phyloP scores from a whole-genome alignment of 805 yeast species.

The Saturnispora kantuleensis region DNA sequence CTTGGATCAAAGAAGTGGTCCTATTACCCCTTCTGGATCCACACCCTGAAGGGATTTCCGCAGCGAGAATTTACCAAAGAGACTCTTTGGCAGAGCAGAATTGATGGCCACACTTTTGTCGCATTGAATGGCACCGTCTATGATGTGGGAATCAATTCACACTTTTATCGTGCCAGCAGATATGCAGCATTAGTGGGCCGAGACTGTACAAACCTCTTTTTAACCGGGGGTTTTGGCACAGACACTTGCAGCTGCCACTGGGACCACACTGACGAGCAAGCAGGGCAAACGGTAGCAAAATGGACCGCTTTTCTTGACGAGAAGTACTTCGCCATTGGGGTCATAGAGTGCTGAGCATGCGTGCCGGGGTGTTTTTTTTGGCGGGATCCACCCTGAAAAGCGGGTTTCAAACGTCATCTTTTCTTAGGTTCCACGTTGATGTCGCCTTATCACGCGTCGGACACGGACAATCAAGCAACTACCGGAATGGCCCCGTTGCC shows the following conservation, averaged over 20 bases:
- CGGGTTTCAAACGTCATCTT: slow-evolving; percentile 8
- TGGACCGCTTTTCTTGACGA: slow-evolving; percentile 47
- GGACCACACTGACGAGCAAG: slow-evolving; percentile 33
- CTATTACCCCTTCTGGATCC: slow-evolving; percentile 12
- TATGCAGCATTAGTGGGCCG: slow-evolving; percentile 51
- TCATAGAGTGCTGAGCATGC: background rate
- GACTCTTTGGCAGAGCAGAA: slow-evolving; percentile 30
- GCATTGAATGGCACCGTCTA: slow-evolving; percentile 53
- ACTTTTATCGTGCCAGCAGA: slow-evolving; percentile 37
- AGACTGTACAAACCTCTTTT: slow-evolving; percentile 61
- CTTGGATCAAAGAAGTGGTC: too few species aligned
- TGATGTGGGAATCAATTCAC: slow-evolving; percentile 46
- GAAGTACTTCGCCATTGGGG: slow-evolving; percentile 56
- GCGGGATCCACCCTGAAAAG: too few species aligned
- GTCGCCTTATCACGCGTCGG: too few species aligned
- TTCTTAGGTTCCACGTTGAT: too few species aligned
- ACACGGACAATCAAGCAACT: too few species aligned
- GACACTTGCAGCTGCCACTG: slow-evolving; percentile 46
- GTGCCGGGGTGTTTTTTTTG: too few species aligned
- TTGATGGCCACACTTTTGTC: slow-evolving; percentile 31
- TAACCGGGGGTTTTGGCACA: slow-evolving; percentile 55
- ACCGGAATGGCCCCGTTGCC: background rate
- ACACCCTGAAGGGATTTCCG: slow-evolving; percentile 12
- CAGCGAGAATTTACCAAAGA: slow-evolving; percentile 31
- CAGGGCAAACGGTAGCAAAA: slow-evolving; percentile 24